A percentile compares a stretch with the other conserved stretches of the same genome.
These are phyloP conservation scores for Aspergillus chevalieri DNA, from an alignment of 2,329 filamentous ascomycete species.

Conservation along the genomic window DNA sequence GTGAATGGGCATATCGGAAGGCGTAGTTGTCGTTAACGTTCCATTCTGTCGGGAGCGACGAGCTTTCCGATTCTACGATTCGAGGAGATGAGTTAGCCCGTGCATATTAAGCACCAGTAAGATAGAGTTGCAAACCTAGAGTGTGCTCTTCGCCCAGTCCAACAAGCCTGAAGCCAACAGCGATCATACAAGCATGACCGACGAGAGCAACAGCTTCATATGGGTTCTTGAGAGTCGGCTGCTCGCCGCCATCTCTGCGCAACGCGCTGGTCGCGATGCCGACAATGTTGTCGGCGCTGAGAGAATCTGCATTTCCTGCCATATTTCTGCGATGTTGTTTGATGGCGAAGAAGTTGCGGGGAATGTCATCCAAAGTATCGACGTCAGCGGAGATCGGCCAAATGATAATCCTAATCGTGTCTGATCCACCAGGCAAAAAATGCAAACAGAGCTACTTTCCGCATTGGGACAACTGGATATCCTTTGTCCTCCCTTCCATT, in stretches of 20 bases:
- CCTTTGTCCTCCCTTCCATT: too few relatives aligned
- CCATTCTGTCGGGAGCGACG: constrained; percentile 67
- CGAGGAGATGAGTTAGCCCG: background rate
- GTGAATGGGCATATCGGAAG: constrained; percentile 80
- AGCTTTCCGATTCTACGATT: constrained; percentile 21
- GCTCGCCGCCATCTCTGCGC: constrained; percentile 17
- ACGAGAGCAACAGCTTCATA: constrained; percentile 82
- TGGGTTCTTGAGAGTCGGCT: constrained; percentile 37
- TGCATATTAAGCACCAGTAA: background rate
- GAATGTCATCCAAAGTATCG: background rate
- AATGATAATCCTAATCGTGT: background rate
- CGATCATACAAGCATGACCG: constrained; percentile 73
- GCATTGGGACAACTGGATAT: background rate
- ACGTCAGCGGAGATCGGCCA: background rate
- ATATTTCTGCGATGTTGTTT: constrained; percentile 3
- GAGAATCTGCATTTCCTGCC: constrained; percentile 17
- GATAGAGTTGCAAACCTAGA: constrained; percentile 47
- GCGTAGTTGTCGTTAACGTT: constrained; percentile 66
- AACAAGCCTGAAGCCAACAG: constrained; percentile 71
- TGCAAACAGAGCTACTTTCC: background rate
- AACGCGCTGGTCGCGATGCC: constrained; percentile 28
- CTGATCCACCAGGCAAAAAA: background rate
- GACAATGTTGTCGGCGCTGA: constrained; percentile 25
- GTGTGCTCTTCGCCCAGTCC: constrained; percentile 79
- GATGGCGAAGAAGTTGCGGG: background rate